Percentiles rank a stretch among this genome's conserved stretches.
Evolutionary conservation across 1,139 yeast genomes (phyloP).

Genomic region (Pichia sp.): DNA sequence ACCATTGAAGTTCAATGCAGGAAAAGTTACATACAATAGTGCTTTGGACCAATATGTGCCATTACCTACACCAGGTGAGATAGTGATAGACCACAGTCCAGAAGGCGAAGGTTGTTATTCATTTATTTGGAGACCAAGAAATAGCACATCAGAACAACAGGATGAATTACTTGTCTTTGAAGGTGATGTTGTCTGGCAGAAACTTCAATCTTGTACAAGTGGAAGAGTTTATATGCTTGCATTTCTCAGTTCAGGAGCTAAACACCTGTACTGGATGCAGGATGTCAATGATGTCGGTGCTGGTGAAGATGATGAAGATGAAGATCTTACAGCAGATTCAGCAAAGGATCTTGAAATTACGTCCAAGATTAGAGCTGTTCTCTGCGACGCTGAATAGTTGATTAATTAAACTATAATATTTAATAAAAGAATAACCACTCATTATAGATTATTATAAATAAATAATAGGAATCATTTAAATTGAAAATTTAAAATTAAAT

Average conservation of each 20-base stretch:
- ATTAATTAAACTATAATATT: too few relatives aligned
- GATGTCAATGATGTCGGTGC: constrained; percentile 48
- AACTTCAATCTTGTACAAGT: constrained; percentile 63
- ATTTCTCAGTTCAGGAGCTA: constrained; percentile 78
- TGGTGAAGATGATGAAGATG: constrained; percentile 40
- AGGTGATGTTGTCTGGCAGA: constrained; percentile 86
- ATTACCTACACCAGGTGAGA: constrained; percentile 66
- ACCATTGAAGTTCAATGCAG: constrained; percentile 69
- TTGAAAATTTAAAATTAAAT: too few relatives aligned
- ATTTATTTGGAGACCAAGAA: constrained; percentile 57
- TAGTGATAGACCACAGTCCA: constrained; percentile 58
- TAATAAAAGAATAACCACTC: too few relatives aligned
- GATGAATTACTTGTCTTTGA: constrained; percentile 81
- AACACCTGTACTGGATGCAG: constrained; percentile 88
- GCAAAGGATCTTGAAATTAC: constrained; percentile 12
- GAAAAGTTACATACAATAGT: constrained; percentile 71
- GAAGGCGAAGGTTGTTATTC: constrained; percentile 52
- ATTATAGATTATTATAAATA: too few relatives aligned
- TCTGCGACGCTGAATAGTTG: constrained; percentile 5
- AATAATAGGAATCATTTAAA: too few relatives aligned
- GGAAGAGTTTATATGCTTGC: constrained; percentile 85
- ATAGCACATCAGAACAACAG: constrained; percentile 37
- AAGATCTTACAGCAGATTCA: constrained; percentile 4
- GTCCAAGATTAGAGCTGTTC: constrained; percentile 1
- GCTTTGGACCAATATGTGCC: constrained; percentile 70